Evolutionary conservation across 306 rosid species (phyloP).

Genomic region (Dryas alaskensis): DNA sequence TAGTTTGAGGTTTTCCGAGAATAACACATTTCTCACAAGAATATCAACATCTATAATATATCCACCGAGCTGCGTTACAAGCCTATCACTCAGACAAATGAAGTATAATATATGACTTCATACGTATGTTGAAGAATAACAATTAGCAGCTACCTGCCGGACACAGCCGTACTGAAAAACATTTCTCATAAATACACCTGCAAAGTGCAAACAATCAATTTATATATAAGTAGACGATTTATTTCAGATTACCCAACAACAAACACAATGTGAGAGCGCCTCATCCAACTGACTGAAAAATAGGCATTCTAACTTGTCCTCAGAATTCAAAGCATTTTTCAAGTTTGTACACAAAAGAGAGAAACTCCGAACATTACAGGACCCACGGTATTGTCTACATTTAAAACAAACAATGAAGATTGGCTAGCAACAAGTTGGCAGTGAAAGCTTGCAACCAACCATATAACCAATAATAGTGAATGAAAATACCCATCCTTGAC

Average conservation of each 20-base stretch:
- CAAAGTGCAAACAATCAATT: constrained; percentile 6
- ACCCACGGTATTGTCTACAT: constrained; percentile 32
- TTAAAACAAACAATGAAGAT: constrained; percentile 27
- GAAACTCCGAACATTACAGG: constrained; percentile 14
- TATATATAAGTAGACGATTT: background rate
- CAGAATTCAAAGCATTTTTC: constrained; percentile 27
- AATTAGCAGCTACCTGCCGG: no score
- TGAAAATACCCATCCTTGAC: constrained; percentile 14
- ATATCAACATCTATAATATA: no score
- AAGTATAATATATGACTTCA: no score
- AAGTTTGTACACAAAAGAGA: constrained; percentile 31
- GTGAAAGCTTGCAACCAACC: constrained; percentile 27
- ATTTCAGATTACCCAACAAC: background rate
- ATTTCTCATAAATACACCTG: background rate
- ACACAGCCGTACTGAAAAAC: no score
- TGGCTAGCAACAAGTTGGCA: constrained; percentile 26
- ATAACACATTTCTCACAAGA: no score
- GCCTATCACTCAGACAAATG: no score
- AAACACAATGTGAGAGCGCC: background rate
- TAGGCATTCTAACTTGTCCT: constrained; percentile 14
- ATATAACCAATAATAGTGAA: constrained; percentile 8
- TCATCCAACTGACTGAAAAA: background rate
- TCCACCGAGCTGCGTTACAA: no score
- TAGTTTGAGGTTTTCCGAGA: no score
- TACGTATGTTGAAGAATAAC: no score